phyloP scores from a whole-genome alignment of 2,329 filamentous ascomycete species.

The Xylariaceae sp. region DNA sequence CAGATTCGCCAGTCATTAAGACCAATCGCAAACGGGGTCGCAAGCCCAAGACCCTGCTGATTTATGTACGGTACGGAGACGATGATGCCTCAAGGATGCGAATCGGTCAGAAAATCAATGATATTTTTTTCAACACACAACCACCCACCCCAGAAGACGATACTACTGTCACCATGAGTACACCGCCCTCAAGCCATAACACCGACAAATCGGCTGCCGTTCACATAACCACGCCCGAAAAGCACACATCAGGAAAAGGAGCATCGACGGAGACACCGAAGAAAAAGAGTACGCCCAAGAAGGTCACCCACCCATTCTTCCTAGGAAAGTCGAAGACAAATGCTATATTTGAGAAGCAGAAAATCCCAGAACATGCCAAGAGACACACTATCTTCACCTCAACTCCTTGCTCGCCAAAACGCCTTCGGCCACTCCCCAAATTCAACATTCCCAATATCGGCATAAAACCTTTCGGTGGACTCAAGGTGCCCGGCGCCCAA shows the following conservation, averaged over 20 bases:
- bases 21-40: slow-evolving; percentile 38
- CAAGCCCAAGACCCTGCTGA: slow-evolving; percentile 46
- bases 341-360: slow-evolving; percentile 25
- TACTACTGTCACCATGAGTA: slow-evolving; percentile 15
- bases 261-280: slow-evolving; percentile 9
- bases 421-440: slow-evolving; percentile 37
- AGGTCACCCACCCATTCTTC: slow-evolving; percentile 66
- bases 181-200: slow-evolving; percentile 19
- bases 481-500: slow-evolving; percentile 67
- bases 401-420: slow-evolving; percentile 56
- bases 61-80: slow-evolving; percentile 62
- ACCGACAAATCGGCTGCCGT: neutral
- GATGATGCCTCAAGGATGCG: slow-evolving; percentile 48
- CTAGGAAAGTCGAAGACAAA: slow-evolving; percentile 51
- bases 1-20: slow-evolving; percentile 15
- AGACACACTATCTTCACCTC: slow-evolving; percentile 50
- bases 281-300: slow-evolving; percentile 22
- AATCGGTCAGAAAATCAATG: slow-evolving; percentile 63
- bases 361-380: slow-evolving; percentile 36
- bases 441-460: slow-evolving; percentile 48
- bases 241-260: neutral
- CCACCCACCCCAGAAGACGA: slow-evolving; percentile 26
- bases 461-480: slow-evolving; percentile 43
- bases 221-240: neutral
- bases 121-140: slow-evolving; percentile 54